These are phyloP conservation scores for Parafenestella ontariensis DNA, from an alignment of 2,329 filamentous ascomycete species.

Conservation along the genomic window DNA sequence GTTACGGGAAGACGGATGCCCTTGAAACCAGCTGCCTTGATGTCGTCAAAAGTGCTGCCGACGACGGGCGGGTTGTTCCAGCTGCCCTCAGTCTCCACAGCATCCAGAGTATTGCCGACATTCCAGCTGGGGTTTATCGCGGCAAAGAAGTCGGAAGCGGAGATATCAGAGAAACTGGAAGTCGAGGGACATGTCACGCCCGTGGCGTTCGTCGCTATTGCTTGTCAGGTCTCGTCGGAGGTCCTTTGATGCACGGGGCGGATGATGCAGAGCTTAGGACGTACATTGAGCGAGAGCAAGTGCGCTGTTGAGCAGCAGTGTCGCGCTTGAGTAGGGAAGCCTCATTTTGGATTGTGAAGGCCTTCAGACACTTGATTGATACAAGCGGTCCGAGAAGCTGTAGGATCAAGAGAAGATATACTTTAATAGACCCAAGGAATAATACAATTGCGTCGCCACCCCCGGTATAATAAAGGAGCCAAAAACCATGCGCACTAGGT, in stretches of 20 bases:
- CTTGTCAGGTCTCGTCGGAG: not conserved
- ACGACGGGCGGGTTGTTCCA: constrained; percentile 65
- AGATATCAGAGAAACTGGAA: constrained; percentile 54
- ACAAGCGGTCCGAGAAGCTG: not conserved
- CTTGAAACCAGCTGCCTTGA: constrained; percentile 64
- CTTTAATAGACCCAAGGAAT: not conserved
- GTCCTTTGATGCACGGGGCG: not conserved
- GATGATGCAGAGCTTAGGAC: not conserved
- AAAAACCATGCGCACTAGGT: not conserved
- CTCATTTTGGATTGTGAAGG: not conserved
- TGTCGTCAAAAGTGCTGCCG: constrained; percentile 58
- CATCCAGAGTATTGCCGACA: constrained; percentile 66
- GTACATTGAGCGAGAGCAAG: constrained; percentile 8
- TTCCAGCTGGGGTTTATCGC: constrained; percentile 66
- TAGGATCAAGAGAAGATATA: not conserved
- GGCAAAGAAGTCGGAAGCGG: constrained; percentile 56
- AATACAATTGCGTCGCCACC: not conserved
- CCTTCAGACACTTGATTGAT: not conserved
- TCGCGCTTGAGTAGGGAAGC: not conserved
- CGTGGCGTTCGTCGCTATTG: constrained; percentile 18
- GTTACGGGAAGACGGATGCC: constrained; percentile 66
- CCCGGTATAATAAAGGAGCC: constrained; percentile 5
- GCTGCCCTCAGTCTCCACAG: constrained; percentile 61
- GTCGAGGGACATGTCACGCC: constrained; percentile 45
- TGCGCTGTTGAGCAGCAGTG: constrained; percentile 18